Base-by-base conservation (phyloP, 2,329 filamentous ascomycete genomes). In the Talaromyces rugulosus region DNA sequence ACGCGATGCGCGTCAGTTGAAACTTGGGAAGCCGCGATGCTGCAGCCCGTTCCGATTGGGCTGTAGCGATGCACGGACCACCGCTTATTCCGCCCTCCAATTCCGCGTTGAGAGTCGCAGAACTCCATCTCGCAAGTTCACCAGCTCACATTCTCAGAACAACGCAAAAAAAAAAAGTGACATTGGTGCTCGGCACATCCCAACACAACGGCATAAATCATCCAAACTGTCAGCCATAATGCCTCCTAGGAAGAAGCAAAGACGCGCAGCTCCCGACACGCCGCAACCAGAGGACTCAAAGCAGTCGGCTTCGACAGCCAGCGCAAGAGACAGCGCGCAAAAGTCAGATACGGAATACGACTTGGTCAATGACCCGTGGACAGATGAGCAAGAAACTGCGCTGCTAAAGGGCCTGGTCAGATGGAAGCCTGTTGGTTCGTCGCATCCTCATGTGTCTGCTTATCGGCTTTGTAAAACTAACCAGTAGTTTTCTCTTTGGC, bases 371-470 rank as follows among this genome's bases (percentile, higher is more conserved):
- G 91, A 94, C 66, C 85, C 88, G 30, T 99, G 95, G 95, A 97
- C 92, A 4, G 93, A 96, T 70, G 94, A 97, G 71, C 95, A 99
- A 76, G 89, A 96, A 67, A 92, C 91, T 1, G 93, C 92, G 47
- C 83, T 99, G 0, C 92, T 96, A 79, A 97, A 97, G 74, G 92
- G 88, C 58, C 89, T 98, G 67, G 93, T 98, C 66, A 85, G 88
- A 72, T 96, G 91, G 89, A 99, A 99, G 74, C 95, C 95, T n/a
- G 94, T 94, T 47, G 94, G 92, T 91, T 73, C 67, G 77, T 75
- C 36, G 6, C n/a, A n/a, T 36, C 33, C 31, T 9, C 57, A 23
- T 5, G 18, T 60, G 18, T 16, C 28, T 56, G 47, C 63, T 62
- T 16, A 27, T 47, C 8, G 44, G 18, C 2, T 18, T 16, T 27